Evolutionary conservation across 106 monocot species (phyloP), one percentile per base, ranked within the genome.

Genomic region (Ottelia alismoides): DNA sequence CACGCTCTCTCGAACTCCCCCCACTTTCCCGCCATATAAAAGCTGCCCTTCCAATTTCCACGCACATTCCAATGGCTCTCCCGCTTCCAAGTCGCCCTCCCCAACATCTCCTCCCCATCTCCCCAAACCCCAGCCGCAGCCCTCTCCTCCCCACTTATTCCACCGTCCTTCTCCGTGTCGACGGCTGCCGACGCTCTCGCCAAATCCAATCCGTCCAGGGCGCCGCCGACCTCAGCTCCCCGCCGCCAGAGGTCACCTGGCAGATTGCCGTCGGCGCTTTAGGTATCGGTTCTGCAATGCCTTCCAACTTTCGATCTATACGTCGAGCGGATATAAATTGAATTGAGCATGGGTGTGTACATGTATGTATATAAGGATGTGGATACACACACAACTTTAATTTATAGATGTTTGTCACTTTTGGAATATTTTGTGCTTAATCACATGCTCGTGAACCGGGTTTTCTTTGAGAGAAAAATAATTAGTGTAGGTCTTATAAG

Each of bases 181-280:
- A 30, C 14, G 26, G 30, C 20, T 25, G 17, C 18, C 20, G 29
- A 27, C n/a, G 49, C 56, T 49, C 59, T 12, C 49, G 35, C 0
- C 61, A 48, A 25, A 55, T 59, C 31, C 25, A 21, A 10, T 82
- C 70, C 27, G 31, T 78, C 2, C 82, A 67, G 27, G 72, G 77
- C 19, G 63, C 47, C 40, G 54, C 60, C 26, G 70, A 68, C 21
- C 31, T 62, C 28, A 45, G n/a, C n/a, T n/a, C n/a, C n/a, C n/a
- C 57, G 47, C 50, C 66, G 19, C 66, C 65, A 0, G 72, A 78
- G 53, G 63, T 93, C 56, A 78, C 83, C 50, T 93, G 93, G 93
- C 80, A 93, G 57, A 80, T 87, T 26, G 55, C 56, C 51, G 69
- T 78, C 28, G 87, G 87, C 7, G 76, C 93, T 23, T 11, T 87